Evolutionary conservation across 768 basidiomycete genomes (phyloP).

Genomic region (Zangia roseola): DNA sequence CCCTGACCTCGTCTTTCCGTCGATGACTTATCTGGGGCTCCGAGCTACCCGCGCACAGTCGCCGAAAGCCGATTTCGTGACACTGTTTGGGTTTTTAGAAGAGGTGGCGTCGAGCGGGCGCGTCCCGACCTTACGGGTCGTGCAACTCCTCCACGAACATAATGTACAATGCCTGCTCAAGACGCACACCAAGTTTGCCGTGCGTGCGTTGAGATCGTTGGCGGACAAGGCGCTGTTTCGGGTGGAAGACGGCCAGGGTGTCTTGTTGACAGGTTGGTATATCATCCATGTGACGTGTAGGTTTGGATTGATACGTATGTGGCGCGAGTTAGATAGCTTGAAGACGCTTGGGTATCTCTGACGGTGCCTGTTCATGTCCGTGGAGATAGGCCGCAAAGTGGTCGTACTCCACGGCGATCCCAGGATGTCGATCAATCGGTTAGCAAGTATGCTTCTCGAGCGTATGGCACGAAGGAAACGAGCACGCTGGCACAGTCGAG

Average conservation of each 20-base stretch:
- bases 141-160: conserved; percentile 18
- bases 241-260: conserved; percentile 22
- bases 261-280: conserved; percentile 19
- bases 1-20: conserved; percentile 4
- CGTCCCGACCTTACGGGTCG: conserved; percentile 19
- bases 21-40: conserved; percentile 20
- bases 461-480: no score
- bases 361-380: no score
- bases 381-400: no score
- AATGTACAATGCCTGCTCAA: conserved; percentile 19
- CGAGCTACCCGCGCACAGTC: conserved; percentile 1
- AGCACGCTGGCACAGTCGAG: no score
- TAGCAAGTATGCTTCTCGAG: no score
- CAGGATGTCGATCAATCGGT: no score
- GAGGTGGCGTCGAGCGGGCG: conserved; percentile 10
- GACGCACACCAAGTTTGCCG: conserved; percentile 10
- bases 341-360: conserved; percentile 3
- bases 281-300: not conserved
- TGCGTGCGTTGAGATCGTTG: conserved; percentile 10
- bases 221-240: conserved; percentile 8
- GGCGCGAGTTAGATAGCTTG: conserved; percentile 15
- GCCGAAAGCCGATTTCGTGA: not conserved
- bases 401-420: no score
- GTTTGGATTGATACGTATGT: not conserved
- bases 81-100: conserved; percentile 12